Conservation (phyloP, 2,329 filamentous ascomycete genomes). For the Alternaria rosae region DNA sequence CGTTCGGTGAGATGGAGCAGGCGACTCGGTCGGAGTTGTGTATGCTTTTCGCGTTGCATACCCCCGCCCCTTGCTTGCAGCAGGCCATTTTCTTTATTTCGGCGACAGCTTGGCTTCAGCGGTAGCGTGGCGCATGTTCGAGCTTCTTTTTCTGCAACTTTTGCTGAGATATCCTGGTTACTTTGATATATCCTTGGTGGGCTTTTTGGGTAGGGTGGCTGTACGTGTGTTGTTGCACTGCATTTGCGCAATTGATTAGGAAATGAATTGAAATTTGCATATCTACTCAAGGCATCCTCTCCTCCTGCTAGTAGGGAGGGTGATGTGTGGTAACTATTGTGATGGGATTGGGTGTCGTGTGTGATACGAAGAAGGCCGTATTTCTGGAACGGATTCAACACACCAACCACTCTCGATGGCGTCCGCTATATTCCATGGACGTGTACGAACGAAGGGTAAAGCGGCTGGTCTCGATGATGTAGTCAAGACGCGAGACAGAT, state of each 20-base stretch:
- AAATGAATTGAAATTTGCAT: neutral
- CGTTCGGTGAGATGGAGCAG: neutral
- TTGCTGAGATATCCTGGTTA: slow-evolving; percentile 16
- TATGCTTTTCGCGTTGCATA: slow-evolving; percentile 21
- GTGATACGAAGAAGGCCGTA: no score
- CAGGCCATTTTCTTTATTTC: slow-evolving; percentile 15
- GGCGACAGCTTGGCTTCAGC: neutral
- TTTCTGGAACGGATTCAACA: no score
- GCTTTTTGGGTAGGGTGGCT: neutral
- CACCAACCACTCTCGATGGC: no score
- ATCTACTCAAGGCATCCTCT: no score
- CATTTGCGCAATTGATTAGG: neutral
- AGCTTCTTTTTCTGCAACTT: slow-evolving; percentile 1
- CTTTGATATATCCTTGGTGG: neutral
- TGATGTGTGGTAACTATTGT: neutral
- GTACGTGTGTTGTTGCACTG: neutral
- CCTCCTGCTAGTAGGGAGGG: no score
- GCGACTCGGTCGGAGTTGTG: slow-evolving; percentile 1
- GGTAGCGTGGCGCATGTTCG: neutral
- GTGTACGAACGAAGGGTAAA: no score
- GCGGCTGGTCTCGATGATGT: no score
- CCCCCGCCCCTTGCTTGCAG: slow-evolving; percentile 24
- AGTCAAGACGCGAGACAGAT: no score
- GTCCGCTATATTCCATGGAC: no score
- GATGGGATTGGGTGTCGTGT: no score